Base-by-base conservation (phyloP, 495 filamentous ascomycete genomes). In the Melanomma pulvis-pyrius region DNA sequence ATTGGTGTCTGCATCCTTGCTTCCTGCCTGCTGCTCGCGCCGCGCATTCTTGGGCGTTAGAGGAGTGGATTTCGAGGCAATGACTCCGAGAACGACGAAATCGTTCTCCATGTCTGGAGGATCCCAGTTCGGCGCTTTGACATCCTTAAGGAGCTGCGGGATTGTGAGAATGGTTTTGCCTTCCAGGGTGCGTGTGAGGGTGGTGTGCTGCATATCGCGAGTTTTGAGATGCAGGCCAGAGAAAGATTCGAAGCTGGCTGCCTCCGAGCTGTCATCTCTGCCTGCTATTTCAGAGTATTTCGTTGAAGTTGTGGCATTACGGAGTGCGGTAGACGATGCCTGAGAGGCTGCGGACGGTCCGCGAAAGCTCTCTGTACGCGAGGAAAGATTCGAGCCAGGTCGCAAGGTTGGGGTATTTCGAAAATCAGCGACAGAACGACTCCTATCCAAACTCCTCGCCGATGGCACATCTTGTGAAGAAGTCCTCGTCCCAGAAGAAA, bases 21-120 rank as follows among this genome's bases (percentile, higher is more conserved):
- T 82, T 57, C 81, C 79, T 26, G 67, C 74, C 17, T 78, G 67
- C 25, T 79, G 74, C 6, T 75, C 74, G 60, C 82, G 82, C 19
- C 79, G 79, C 1, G 71, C 61, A 22, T 78, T 73, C 71, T 90
- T 88, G 64, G 92, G 88, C 48, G 85, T 79, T 28, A 83, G 84
- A 0, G 96, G 91, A 0, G 89, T 84, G 1, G 93, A 96, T 71
- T 97, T 97, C 8, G 86, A 89, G 2, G 90, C 90, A 58, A 98
- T 84, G 59, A 94, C 89, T 15, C 87, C 94, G 61, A 97, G 87
- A 9, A 97, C 84, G 26, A 98, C 91, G 64, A 88, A 90, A 74
- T 98, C 96, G 24, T 85, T 83, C 68, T 96, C 91, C 22, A 93
- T 79, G 48, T 94, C 88, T 1, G 96, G 96, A 0, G 92, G 83